Evolutionary conservation across 2,329 filamentous ascomycete species (phyloP).

Genomic region (Celoporthe dispersa): DNA sequence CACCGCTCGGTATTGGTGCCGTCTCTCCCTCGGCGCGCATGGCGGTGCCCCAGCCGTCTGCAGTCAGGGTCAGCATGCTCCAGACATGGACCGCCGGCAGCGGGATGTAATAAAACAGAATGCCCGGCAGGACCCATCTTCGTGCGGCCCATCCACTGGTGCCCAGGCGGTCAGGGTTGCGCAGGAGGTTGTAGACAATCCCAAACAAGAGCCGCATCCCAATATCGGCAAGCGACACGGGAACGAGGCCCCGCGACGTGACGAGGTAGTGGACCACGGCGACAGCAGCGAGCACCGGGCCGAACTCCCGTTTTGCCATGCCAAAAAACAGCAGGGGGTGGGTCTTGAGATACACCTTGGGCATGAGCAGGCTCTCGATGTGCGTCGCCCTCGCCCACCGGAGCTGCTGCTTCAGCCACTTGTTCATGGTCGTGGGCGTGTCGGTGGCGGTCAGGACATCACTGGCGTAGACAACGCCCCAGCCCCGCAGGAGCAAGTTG

Average conservation of each 20-base stretch:
- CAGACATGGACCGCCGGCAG: constrained; percentile 41
- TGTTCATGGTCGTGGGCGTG: constrained; percentile 40
- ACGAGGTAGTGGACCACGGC: constrained; percentile 38
- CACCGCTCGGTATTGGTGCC: constrained; percentile 31
- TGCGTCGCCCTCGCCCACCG: constrained; percentile 42
- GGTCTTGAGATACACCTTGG: constrained; percentile 40
- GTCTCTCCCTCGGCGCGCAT: constrained; percentile 39
- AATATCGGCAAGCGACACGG: constrained; percentile 37
- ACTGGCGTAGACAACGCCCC: constrained; percentile 41
- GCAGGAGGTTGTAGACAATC: constrained; percentile 37
- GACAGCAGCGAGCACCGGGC: constrained; percentile 37
- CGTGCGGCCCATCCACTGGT: constrained; percentile 21
- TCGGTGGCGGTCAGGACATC: constrained; percentile 41
- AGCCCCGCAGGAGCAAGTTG: constrained; percentile 39
- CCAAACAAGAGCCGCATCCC: constrained; percentile 36
- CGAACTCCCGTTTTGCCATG: constrained; percentile 39
- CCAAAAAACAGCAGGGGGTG: constrained; percentile 41
- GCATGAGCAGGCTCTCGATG: constrained; percentile 42
- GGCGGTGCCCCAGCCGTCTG: constrained; percentile 42
- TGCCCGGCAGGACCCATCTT: constrained; percentile 35
- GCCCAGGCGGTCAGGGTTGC: constrained; percentile 36
- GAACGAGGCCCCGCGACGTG: constrained; percentile 33
- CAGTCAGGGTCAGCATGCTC: constrained; percentile 40
- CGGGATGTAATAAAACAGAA: constrained; percentile 41
- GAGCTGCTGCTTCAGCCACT: constrained; percentile 43